A percentile compares a stretch with the other conserved stretches of the same genome.
These are phyloP conservation scores for Phytophthora multivora DNA, from an alignment of 352 stramenopile genomes.

Conservation along the genomic window DNA sequence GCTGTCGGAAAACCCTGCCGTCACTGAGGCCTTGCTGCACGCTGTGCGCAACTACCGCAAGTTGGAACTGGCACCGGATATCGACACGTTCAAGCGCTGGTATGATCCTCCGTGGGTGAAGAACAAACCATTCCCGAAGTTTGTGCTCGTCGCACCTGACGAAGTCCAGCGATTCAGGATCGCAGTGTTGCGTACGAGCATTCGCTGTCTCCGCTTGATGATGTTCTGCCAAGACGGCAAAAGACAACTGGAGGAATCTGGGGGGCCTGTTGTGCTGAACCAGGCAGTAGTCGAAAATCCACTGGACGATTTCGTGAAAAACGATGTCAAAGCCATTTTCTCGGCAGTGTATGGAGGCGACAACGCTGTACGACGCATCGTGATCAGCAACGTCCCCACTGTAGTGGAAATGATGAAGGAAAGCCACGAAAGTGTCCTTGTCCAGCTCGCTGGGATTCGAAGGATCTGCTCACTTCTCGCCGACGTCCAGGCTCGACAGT, in stretches of 20 bases:
- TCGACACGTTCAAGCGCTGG: slow-evolving; percentile 56
- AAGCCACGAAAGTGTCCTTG: slow-evolving; percentile 60
- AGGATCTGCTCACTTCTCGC: slow-evolving; percentile 59
- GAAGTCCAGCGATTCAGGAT: slow-evolving; percentile 60
- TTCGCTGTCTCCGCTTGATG: slow-evolving; percentile 71
- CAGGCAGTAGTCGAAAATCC: slow-evolving; percentile 56
- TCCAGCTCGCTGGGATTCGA: slow-evolving; percentile 58
- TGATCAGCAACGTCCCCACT: slow-evolving; percentile 52
- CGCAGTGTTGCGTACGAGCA: slow-evolving; percentile 57
- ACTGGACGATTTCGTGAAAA: slow-evolving; percentile 76
- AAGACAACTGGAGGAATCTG: slow-evolving; percentile 42
- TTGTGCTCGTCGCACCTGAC: slow-evolving; percentile 44
- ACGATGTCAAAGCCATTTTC: slow-evolving; percentile 81
- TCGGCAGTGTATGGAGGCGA: slow-evolving; percentile 66
- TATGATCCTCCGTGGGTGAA: slow-evolving; percentile 65
- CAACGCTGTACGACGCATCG: slow-evolving; percentile 70
- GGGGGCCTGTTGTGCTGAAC: slow-evolving; percentile 56
- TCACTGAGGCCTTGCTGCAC: slow-evolving; percentile 54
- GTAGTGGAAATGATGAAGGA: slow-evolving; percentile 72
- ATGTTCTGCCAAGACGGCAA: slow-evolving; percentile 60
- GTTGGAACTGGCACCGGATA: slow-evolving; percentile 56
- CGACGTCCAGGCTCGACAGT: slow-evolving; percentile 34
- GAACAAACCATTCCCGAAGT: slow-evolving; percentile 50
- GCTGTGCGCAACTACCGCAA: slow-evolving; percentile 42
- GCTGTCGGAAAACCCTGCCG: slow-evolving; percentile 55